These are phyloP conservation scores for Hamiltosporidium magnivora DNA, from an alignment of 371 early-diverging fungal species.

Conservation along the genomic window DNA sequence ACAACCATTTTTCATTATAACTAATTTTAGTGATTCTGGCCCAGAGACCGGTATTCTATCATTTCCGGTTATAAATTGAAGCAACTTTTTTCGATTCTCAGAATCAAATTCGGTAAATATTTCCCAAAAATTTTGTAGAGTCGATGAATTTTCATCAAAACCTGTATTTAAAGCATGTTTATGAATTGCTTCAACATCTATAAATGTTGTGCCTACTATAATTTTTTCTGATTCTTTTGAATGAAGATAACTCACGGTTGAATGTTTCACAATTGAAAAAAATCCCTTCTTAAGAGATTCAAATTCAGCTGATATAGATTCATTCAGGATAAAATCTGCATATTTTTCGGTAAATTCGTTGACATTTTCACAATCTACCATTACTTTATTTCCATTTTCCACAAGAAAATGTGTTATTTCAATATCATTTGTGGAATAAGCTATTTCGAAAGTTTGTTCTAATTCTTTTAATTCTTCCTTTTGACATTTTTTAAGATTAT, in stretches of 20 bases:
- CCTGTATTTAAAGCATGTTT: slow-evolving; percentile 72
- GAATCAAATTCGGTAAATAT: slow-evolving; percentile 67
- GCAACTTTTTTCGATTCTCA: slow-evolving; percentile 68
- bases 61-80: slow-evolving; percentile 88
- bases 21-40: slow-evolving; percentile 70
- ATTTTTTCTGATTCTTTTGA: slow-evolving; percentile 82
- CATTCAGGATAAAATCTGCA: slow-evolving; percentile 64
- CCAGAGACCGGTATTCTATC: slow-evolving; percentile 88
- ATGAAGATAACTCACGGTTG: slow-evolving; percentile 32
- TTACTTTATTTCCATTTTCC: slow-evolving; percentile 15
- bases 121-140: slow-evolving; percentile 67
- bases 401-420: slow-evolving; percentile 8
- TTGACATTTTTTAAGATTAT: slow-evolving; percentile 51
- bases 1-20: slow-evolving; percentile 85
- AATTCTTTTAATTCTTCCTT: slow-evolving; percentile 68
- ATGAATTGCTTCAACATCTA: slow-evolving; percentile 71
- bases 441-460: slow-evolving; percentile 30
- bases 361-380: slow-evolving; percentile 39
- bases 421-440: slow-evolving; percentile 9
- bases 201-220: slow-evolving; percentile 73
- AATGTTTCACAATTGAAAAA: slow-evolving; percentile 60
- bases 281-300: slow-evolving; percentile 75
- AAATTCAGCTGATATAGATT: slow-evolving; percentile 65
- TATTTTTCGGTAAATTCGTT: slow-evolving; percentile 38
- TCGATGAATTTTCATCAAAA: slow-evolving; percentile 48